Base-by-base conservation (phyloP, 2,329 filamentous ascomycete species). In the Paecilomyces niveus region DNA sequence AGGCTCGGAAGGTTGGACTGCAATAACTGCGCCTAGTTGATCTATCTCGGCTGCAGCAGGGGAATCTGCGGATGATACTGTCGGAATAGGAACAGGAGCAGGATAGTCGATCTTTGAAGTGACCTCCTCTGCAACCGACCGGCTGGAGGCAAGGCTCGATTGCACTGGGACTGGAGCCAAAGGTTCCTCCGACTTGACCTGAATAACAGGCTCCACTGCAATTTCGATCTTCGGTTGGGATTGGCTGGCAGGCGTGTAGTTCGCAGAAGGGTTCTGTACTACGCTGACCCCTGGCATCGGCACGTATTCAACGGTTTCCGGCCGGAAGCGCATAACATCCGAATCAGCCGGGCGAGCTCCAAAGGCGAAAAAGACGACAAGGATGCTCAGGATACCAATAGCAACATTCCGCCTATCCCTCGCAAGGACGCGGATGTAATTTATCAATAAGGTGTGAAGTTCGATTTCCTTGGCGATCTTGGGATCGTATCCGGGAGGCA, bases 351-450 rank as follows among this genome's bases (percentile, higher is more conserved):
- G 22, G 10, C 6, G 22, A 29, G 22, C 26, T 52, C 59, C 58
- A 22, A 73, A 56, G 2, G 73, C 69, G 5, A 81, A 68, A 60
- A 78, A 74, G 1, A 78, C 60, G 3, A 81, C 72, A 5, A 80
- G 59, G 13, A 74, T 58, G 51, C 74, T 74, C 3, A 85, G 70
- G 3, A 80, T 59, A 8, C 76, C 68, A 33, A 85, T 78, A 18
- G 76, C 71, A 10, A 83, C 70, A 64, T 85, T 86, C 39, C 80
- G 76, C 53, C 75, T 74, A 62, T 86, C 84, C 52, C 76, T 75
- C 2, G 80, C 73, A 21, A 84, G 70, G 1, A 83, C 70, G 24
- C 77, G 72, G 18, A 84, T 58, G 63, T 84, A 85, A 65, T 84
- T 84, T 59, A 76, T 72, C 52, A 85, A 60, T 13, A 85, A 71